These are phyloP conservation scores for Lactarius quietus DNA, from an alignment of 768 basidiomycete genomes.

Conservation along the genomic window DNA sequence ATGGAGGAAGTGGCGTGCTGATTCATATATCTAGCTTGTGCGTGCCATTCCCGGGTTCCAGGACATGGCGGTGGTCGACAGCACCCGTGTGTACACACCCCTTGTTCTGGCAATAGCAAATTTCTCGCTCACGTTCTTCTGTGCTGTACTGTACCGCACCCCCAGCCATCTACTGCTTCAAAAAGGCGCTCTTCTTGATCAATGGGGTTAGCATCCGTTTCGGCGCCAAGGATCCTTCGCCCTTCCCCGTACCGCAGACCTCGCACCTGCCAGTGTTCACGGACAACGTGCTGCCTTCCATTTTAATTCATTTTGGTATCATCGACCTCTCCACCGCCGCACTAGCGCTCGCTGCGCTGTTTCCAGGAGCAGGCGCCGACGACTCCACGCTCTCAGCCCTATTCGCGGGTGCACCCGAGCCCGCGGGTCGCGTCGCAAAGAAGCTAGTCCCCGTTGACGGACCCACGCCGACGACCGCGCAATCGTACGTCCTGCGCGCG, in stretches of 20 bases:
- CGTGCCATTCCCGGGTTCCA: slow-evolving; percentile 76
- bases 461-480: slow-evolving; percentile 52
- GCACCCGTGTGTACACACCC: slow-evolving; percentile 46
- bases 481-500: slow-evolving; percentile 72
- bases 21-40: slow-evolving; percentile 53
- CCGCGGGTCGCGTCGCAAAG: slow-evolving; percentile 25
- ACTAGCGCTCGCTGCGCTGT: slow-evolving; percentile 41
- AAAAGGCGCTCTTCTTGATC: slow-evolving; percentile 83
- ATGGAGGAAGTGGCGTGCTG: slow-evolving; percentile 4
- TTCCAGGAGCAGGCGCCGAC: slow-evolving; percentile 44
- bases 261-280: slow-evolving; percentile 61
- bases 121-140: slow-evolving; percentile 10
- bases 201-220: slow-evolving; percentile 68
- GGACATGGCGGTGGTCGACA: slow-evolving; percentile 69
- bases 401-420: slow-evolving; percentile 35
- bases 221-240: slow-evolving; percentile 46
- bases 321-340: slow-evolving; percentile 54
- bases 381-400: slow-evolving; percentile 39
- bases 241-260: slow-evolving; percentile 63
- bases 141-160: background rate
- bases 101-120: background rate
- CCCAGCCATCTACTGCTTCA: slow-evolving; percentile 82
- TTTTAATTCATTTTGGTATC: slow-evolving; percentile 72
- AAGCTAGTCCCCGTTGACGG: slow-evolving; percentile 38
- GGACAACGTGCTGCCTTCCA: slow-evolving; percentile 82